A percentile compares a stretch with the other conserved stretches of the same genome.
Conservation (phyloP, 139 green algal species). For the Astrephomene gubernaculifera region DNA sequence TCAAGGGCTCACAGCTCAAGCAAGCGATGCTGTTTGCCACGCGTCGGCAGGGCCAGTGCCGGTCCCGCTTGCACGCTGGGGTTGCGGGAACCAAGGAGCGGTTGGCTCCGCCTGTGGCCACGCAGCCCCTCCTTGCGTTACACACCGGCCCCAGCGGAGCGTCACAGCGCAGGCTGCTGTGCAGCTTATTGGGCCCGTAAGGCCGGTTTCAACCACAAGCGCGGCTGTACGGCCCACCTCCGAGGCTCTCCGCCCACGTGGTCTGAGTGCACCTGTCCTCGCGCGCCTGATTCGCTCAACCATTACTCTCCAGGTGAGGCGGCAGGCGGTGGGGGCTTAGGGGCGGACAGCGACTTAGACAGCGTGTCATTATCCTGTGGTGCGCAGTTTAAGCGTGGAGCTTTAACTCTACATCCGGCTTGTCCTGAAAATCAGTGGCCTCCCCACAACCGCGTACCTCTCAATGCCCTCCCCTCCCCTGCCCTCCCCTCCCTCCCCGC, state of each 20-base stretch:
- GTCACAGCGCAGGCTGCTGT: background rate
- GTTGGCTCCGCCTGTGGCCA: background rate
- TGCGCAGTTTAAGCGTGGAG: too few species aligned
- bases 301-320: background rate
- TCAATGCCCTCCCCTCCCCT: background rate
- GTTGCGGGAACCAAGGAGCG: background rate
- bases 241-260: background rate
- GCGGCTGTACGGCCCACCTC: background rate
- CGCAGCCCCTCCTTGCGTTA: background rate
- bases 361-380: too few species aligned
- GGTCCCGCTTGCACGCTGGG: background rate
- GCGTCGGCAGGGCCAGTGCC: background rate
- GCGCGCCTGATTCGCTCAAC: conserved; percentile 18
- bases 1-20: too few species aligned
- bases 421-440: too few species aligned
- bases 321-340: background rate
- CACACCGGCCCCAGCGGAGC: background rate
- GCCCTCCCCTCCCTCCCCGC: background rate
- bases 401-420: too few species aligned
- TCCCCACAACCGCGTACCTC: background rate
- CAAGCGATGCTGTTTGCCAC: too few species aligned
- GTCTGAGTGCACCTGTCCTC: conserved; percentile 3
- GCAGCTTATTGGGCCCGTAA: background rate
- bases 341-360: too few species aligned
- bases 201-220: background rate